Base-by-base conservation (phyloP, 1,284 basidiomycete genomes). In the Sporisorium scitamineum region DNA sequence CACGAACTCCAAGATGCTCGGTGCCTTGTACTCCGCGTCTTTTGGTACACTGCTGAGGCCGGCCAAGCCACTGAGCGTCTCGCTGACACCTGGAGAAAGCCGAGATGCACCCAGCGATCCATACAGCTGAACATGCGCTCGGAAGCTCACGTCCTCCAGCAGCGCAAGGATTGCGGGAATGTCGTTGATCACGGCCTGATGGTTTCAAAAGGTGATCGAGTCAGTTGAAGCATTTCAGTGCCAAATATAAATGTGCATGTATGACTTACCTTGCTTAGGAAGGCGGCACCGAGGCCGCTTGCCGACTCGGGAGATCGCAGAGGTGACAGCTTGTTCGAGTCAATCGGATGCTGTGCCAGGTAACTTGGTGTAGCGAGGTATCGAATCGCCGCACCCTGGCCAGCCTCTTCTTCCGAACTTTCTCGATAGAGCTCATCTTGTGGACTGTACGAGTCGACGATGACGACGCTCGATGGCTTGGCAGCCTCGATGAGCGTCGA, bases 111-210 rank as follows among this genome's bases (percentile, higher is more conserved):
- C 60, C 22, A 58, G 14, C 0, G 72, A 70, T 6, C 72, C 72
- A 13, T 75, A 75, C 24, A 75, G 63, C 56, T 75, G 67, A 22
- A 67, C 39, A 44, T 70, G 63, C 8, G 67, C 62, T 41, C 70
- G 72, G 55, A 75, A 75, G 58, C 53, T 59, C 29, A 67, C 67
- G 22, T 75, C 63, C 37, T 75, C 72, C 10, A 75, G 39, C 44
- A 75, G 34, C 5, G 60, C 24, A 18, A 75, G 50, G 7, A 75
- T 54, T 0, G 62, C 67, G 0, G 72, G 63, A 6, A 52, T 39
- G 31, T 59, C 45, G 24, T 34, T 10, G 16, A 70, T 31, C 1
- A 75, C 60, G 11, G 72, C 66, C 66, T 69, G 41, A 5, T 20
- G 39, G 39, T 20, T 47, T 3, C n/a, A 42, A 54, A 39, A 2